Percentiles rank a stretch among this genome's conserved stretches.
Evolutionary conservation across 768 basidiomycete species (phyloP).

Genomic region (Lactifluus volemus): DNA sequence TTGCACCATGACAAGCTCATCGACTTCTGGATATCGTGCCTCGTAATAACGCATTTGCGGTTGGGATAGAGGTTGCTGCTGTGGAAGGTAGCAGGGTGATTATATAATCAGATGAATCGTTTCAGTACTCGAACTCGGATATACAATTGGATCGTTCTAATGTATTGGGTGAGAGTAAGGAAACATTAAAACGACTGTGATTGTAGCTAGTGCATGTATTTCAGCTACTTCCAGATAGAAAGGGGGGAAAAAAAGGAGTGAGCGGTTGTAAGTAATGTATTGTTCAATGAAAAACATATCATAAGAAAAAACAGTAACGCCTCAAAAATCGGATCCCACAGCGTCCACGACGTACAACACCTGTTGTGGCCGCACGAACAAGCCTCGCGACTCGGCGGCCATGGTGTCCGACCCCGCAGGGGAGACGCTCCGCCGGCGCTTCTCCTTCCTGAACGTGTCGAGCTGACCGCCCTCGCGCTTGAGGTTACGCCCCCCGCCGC

Average conservation of each 20-base stretch:
- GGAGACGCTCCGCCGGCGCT: slow-evolving; percentile 59
- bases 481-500: slow-evolving; percentile 20
- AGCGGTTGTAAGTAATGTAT: slow-evolving; percentile 4
- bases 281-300: background rate
- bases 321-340: slow-evolving; percentile 33
- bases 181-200: slow-evolving; percentile 3
- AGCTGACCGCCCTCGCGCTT: slow-evolving; percentile 56
- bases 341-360: slow-evolving; percentile 84
- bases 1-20: slow-evolving; percentile 99
- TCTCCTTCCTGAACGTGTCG: slow-evolving; percentile 33
- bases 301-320: background rate
- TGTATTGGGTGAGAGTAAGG: background rate
- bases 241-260: background rate
- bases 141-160: background rate
- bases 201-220: slow-evolving; percentile 1
- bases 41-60: slow-evolving; percentile 81
- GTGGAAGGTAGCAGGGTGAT: background rate
- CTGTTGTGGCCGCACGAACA: slow-evolving; percentile 81
- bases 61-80: background rate
- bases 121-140: background rate
- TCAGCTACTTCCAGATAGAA: background rate
- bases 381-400: slow-evolving; percentile 54
- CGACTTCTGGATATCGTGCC: slow-evolving; percentile 90
- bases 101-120: background rate
- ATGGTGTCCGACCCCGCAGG: slow-evolving; percentile 55